Evolutionary conservation across 2,329 filamentous ascomycete genomes (phyloP).

Genomic region (Gremmenia infestans): DNA sequence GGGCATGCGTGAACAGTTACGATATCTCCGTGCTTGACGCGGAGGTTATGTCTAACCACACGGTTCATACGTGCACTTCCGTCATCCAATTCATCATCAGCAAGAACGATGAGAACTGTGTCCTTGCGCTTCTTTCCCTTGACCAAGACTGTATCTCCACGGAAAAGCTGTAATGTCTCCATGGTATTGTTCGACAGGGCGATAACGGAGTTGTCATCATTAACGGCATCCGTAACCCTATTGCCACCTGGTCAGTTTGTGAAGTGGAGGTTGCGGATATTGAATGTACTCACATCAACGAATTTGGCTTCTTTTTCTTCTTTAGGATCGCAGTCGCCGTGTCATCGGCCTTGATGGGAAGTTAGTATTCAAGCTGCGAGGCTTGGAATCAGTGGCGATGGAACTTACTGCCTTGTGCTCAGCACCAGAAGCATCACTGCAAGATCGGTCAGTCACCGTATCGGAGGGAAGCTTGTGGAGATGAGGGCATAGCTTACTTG

Average conservation of each 20-base stretch:
- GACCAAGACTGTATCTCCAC: constrained; percentile 94
- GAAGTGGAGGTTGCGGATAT: constrained; percentile 21
- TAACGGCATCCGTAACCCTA: constrained; percentile 95
- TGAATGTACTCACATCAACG: constrained; percentile 70
- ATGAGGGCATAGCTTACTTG: constrained; percentile 51
- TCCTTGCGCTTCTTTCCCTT: constrained; percentile 99
- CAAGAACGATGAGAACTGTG: constrained; percentile 93
- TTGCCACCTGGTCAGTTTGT: constrained; percentile 31
- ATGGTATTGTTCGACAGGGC: constrained; percentile 97
- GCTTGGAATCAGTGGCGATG: constrained; percentile 25
- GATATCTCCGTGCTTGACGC: constrained; percentile 97
- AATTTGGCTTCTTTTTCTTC: constrained; percentile 99
- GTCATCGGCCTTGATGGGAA: constrained; percentile 66
- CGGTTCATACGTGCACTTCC: constrained; percentile 97
- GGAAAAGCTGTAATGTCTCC: constrained; percentile 97
- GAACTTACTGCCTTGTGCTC: constrained; percentile 74
- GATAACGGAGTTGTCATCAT: constrained; percentile 99
- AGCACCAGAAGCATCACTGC: constrained; percentile 81
- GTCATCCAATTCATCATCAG: constrained; percentile 96
- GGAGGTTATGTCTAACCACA: constrained; percentile 95
- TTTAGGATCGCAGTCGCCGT: constrained; percentile 94
- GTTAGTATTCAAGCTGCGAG: constrained; percentile 32
- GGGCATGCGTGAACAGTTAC: constrained; percentile 96
- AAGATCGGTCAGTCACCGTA: constrained; percentile 35
- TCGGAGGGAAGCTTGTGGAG: not conserved